These are phyloP conservation scores for Pseudocercospora cruenta DNA, from an alignment of 2,329 filamentous ascomycete genomes.

Conservation along the genomic window DNA sequence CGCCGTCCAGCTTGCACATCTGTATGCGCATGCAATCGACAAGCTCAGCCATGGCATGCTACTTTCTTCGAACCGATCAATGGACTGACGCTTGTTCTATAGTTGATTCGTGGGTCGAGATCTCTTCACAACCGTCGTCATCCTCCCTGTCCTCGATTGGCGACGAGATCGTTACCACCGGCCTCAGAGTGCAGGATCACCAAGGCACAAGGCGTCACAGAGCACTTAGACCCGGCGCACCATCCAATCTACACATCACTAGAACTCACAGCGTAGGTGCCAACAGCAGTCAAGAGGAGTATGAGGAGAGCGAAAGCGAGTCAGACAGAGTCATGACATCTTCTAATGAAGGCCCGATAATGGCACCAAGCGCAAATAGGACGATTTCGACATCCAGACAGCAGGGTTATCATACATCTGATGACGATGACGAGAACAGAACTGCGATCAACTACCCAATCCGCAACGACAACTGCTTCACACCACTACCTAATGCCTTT, in stretches of 20 bases:
- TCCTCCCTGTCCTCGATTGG: conserved; percentile 83
- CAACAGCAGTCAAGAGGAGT: conserved; percentile 85
- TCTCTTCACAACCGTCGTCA: conserved; percentile 88
- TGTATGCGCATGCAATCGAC: not conserved
- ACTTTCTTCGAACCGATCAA: conserved; percentile 23
- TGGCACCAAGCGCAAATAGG: conserved; percentile 32
- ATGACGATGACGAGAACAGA: conserved; percentile 69
- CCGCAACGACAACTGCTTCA: conserved; percentile 63
- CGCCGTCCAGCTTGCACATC: not conserved
- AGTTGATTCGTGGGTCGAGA: conserved; percentile 93
- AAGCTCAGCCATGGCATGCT: conserved; percentile 26
- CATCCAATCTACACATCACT: conserved; percentile 46
- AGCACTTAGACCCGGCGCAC: conserved; percentile 46
- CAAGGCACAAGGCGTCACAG: conserved; percentile 64
- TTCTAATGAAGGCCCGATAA: conserved; percentile 61
- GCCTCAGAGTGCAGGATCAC: conserved; percentile 72
- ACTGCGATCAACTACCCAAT: conserved; percentile 73
- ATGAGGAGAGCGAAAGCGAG: conserved; percentile 90
- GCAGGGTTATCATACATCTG: conserved; percentile 2
- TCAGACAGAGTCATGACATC: conserved; percentile 72
- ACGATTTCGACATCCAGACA: conserved; percentile 19
- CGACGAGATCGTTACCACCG: conserved; percentile 90
- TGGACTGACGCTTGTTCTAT: conserved; percentile 36
- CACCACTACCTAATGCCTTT: conserved; percentile 89
- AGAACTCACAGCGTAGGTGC: conserved; percentile 52